These are phyloP conservation scores for Nowakowskiella sp. DNA, from an alignment of 192 early-diverging fungal genomes.

Conservation along the genomic window DNA sequence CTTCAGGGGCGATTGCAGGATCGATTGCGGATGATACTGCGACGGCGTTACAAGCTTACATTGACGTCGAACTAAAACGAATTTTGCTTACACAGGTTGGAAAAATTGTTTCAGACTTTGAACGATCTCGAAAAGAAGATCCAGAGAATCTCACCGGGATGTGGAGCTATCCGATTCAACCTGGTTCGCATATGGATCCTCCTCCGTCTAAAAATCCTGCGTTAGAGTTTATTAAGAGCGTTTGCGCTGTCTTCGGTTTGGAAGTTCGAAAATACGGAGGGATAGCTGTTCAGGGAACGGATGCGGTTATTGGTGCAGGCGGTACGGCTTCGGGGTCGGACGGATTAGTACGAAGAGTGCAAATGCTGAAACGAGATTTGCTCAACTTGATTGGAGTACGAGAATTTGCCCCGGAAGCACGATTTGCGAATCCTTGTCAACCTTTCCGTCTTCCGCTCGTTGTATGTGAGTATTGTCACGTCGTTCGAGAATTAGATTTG, in stretches of 20 bases:
- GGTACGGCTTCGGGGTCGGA: too few species aligned
- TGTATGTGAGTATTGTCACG: slow-evolving; percentile 83
- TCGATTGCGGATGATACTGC: not conserved
- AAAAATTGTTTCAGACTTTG: slow-evolving; percentile 54
- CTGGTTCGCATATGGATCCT: slow-evolving; percentile 60
- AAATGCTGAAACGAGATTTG: slow-evolving; percentile 71
- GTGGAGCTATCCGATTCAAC: slow-evolving; percentile 54
- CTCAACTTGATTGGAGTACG: slow-evolving; percentile 62
- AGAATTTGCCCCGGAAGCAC: slow-evolving; percentile 74
- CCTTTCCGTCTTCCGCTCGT: slow-evolving; percentile 68
- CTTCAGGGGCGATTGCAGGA: not conserved
- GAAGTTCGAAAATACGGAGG: too few species aligned
- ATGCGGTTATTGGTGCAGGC: too few species aligned
- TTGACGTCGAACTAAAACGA: not conserved
- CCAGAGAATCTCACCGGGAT: not conserved
- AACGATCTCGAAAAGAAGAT: slow-evolving; percentile 11
- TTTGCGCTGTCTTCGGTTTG: slow-evolving; percentile 69
- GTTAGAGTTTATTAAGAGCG: slow-evolving; percentile 75
- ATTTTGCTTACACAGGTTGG: slow-evolving; percentile 20
- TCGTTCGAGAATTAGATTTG: slow-evolving; percentile 81
- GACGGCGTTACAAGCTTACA: not conserved
- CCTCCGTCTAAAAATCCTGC: slow-evolving; percentile 49
- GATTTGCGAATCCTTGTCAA: slow-evolving; percentile 79
- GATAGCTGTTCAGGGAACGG: too few species aligned
- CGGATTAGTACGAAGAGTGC: slow-evolving; percentile 65